phyloP scores from a whole-genome alignment of 371 early-diverging fungal genomes.

The Mortierella sp. region DNA sequence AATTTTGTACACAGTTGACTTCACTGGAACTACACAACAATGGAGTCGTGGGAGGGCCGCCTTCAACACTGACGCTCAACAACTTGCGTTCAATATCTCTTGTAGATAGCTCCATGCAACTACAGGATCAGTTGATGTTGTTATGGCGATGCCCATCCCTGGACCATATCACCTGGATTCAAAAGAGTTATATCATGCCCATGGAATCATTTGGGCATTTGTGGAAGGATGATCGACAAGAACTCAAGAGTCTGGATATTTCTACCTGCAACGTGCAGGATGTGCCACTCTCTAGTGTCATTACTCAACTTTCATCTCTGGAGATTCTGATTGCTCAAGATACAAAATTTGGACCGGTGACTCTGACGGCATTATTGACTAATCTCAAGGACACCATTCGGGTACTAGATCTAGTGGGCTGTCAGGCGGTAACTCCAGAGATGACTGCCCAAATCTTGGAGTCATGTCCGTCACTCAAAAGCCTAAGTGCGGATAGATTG shows the following conservation, averaged over 20 bases:
- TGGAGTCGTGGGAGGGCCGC: slow-evolving; percentile 11
- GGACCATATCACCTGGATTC: slow-evolving; percentile 33
- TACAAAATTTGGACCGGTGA: slow-evolving; percentile 10
- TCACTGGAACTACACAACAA: slow-evolving; percentile 35
- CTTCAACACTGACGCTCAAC: slow-evolving; percentile 4
- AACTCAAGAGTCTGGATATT: slow-evolving; percentile 25
- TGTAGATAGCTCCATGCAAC: slow-evolving; percentile 14
- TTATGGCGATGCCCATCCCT: slow-evolving; percentile 16
- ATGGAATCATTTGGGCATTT: background rate
- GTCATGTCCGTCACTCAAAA: slow-evolving; percentile 19
- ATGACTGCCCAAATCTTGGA: slow-evolving; percentile 23
- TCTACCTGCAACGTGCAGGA: slow-evolving; percentile 8
- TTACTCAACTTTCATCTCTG: background rate
- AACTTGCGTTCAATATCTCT: slow-evolving; percentile 18
- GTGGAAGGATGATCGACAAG: background rate
- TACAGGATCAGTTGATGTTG: slow-evolving; percentile 17
- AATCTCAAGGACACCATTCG: slow-evolving; percentile 10
- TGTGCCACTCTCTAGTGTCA: background rate
- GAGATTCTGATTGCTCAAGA: slow-evolving; percentile 16
- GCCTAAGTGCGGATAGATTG: slow-evolving; percentile 33
- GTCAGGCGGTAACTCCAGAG: slow-evolving; percentile 11
- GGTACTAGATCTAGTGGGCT: slow-evolving; percentile 27
- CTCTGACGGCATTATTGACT: background rate
- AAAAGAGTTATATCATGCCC: background rate
- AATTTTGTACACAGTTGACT: slow-evolving; percentile 23